Base-by-base conservation (phyloP, 140 eudicot species). In the Stevia rebaudiana region DNA sequence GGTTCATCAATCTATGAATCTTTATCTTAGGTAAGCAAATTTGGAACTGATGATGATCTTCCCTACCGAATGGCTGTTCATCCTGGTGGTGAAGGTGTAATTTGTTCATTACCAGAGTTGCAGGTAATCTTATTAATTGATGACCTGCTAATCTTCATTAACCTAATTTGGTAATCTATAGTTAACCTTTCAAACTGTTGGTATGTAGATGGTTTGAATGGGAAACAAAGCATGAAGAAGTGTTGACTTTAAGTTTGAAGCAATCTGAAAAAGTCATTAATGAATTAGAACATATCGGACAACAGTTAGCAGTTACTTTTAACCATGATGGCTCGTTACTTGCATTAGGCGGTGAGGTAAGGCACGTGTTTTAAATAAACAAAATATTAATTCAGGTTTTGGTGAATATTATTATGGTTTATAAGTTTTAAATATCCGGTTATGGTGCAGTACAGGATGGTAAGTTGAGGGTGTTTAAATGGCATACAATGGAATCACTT, bases 391-490 rank as follows among this genome's bases (percentile, higher is more conserved):
- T 36, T 40, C 40, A 8, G 15, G 1, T 24, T 68, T 25, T 57
- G 17, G 33, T 23, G 8, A 1, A 25, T 4, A 2, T 50, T 19
- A 36, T 28, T 28, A 47, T 17, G 68, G 68, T 23, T 74, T 68
- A 50, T 77, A 52, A 76, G 72, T 68, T 33, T 57, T 57, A 57
- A 31, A 43, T 18, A 75, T 64, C 50, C 9, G 13, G 22, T 71
- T 76, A 59, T 81, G 75, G 75, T 81, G 84, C 95, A 84, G 87
- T 85, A 78, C 97, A 92, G 99, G 99, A 92, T 83, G 99, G 99
- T 63, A 88, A 85, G 69, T 78, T 92, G 80, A 86, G 95, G 84
- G 90, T 84, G 36, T 92, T 85, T 68, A 88, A 92, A 84, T 92
- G 99, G 99, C 99, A 97, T 47, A 58, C 85, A 68, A 79, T 92